Evolutionary conservation across 768 basidiomycete genomes (phyloP).

Genomic region (Amylocystis lapponica): DNA sequence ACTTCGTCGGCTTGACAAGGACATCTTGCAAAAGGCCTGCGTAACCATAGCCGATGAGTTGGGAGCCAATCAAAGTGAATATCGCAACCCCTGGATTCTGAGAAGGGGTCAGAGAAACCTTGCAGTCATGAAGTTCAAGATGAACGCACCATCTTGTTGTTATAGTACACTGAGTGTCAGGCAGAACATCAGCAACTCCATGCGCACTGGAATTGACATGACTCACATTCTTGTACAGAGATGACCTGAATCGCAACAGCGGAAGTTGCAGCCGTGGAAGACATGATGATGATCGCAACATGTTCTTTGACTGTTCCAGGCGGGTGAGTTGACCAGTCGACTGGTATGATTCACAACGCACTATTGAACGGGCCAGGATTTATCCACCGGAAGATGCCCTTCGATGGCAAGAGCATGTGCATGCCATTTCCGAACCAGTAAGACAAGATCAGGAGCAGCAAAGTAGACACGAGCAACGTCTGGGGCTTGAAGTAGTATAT

Average conservation of each 20-base stretch:
- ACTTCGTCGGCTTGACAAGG: constrained; percentile 45
- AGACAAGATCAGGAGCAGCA: constrained; percentile 47
- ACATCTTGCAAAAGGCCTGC: constrained; percentile 35
- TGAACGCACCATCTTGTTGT: constrained; percentile 25
- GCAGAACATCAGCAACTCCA: too few relatives aligned
- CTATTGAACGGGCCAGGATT: constrained; percentile 37
- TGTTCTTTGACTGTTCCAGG: constrained; percentile 33
- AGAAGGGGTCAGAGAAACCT: neutral
- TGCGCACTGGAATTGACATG: too few relatives aligned
- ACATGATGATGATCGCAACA: constrained; percentile 31
- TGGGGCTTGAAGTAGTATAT: constrained; percentile 39
- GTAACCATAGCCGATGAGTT: constrained; percentile 30
- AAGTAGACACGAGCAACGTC: constrained; percentile 41
- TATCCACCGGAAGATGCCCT: constrained; percentile 25
- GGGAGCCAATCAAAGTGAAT: constrained; percentile 31
- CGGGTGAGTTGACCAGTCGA: neutral
- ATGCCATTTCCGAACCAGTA: constrained; percentile 44
- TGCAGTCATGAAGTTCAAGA: neutral
- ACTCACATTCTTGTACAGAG: constrained; percentile 27
- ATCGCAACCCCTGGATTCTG: constrained; percentile 21
- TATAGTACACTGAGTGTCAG: constrained; percentile 38
- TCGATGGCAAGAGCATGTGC: constrained; percentile 27
- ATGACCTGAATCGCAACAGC: constrained; percentile 29
- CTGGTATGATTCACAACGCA: constrained; percentile 15
- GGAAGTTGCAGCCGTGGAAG: constrained; percentile 27